Evolutionary conservation across 129 eudicot species (phyloP).

Genomic region (Pulicaria dysenterica): DNA sequence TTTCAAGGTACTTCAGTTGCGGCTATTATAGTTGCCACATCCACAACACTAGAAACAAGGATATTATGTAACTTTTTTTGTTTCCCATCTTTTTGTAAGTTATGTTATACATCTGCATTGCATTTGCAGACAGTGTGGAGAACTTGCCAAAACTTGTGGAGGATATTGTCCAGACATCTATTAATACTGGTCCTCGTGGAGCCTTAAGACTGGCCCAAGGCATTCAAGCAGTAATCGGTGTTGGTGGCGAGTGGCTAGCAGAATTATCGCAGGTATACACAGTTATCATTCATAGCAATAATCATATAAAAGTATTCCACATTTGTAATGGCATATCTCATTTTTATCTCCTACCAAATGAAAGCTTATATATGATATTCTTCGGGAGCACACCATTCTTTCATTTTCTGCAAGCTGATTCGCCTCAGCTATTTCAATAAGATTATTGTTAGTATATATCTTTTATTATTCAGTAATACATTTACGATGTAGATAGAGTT

Average conservation of each 20-base stretch:
- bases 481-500: too few relatives aligned
- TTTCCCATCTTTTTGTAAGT: not conserved
- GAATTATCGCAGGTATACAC: slow-evolving; percentile 80
- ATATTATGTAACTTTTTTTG: not conserved
- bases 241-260: slow-evolving; percentile 92
- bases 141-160: slow-evolving; percentile 92
- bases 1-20: slow-evolving; percentile 60
- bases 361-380: not conserved
- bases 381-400: not conserved
- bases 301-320: not conserved
- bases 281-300: slow-evolving; percentile 9
- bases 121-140: slow-evolving; percentile 59
- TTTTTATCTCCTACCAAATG: slow-evolving; percentile 3
- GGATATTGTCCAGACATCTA: slow-evolving; percentile 86
- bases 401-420: not conserved
- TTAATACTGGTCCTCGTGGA: slow-evolving; percentile 96
- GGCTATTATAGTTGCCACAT: not conserved
- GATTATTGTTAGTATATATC: too few relatives aligned
- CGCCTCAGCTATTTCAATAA: too few relatives aligned
- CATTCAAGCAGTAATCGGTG: slow-evolving; percentile 94
- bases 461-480: too few relatives aligned
- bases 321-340: not conserved
- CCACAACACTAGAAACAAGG: not conserved
- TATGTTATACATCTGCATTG: slow-evolving; percentile 9
- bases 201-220: slow-evolving; percentile 93